Evolutionary conservation across 2,329 filamentous ascomycete species (phyloP).

Genomic region (Ophiostoma himal-ulmi): DNA sequence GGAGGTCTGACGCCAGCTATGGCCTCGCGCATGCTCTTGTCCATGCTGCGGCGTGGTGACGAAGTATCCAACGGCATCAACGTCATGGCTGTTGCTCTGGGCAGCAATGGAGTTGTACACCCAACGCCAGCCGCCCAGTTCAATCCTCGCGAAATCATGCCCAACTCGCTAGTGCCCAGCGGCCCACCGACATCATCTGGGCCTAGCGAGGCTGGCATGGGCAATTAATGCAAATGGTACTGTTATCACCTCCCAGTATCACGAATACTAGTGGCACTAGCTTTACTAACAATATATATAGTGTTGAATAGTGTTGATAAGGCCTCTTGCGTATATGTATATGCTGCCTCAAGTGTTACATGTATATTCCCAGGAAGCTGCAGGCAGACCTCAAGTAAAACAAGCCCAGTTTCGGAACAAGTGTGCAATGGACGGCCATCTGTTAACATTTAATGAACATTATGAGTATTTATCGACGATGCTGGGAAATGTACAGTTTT

Average conservation of each 20-base stretch:
- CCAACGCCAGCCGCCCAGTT: neutral
- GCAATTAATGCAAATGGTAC: neutral
- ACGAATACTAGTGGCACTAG: neutral
- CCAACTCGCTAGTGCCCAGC: neutral
- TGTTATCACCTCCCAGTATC: neutral
- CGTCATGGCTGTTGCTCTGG: conserved; percentile 5
- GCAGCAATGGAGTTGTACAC: neutral
- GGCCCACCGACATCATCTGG: neutral
- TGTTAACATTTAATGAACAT: neutral
- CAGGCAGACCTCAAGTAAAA: neutral
- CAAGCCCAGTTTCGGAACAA: neutral
- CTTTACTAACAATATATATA: neutral
- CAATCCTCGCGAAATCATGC: neutral
- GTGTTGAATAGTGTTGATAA: neutral
- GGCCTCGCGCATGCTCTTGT: conserved; percentile 1
- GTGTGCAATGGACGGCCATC: neutral
- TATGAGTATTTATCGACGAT: neutral
- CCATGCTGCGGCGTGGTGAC: conserved; percentile 11
- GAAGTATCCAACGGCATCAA: conserved; percentile 4
- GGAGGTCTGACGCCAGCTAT: conserved; percentile 14
- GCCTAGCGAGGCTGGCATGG: neutral
- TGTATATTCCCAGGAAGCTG: neutral
- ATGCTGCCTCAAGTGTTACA: neutral
- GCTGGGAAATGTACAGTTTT: neutral
- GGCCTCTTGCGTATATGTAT: neutral